phyloP scores from a whole-genome alignment of 106 monocot genomes.

The Apostasia shenzhenica region DNA sequence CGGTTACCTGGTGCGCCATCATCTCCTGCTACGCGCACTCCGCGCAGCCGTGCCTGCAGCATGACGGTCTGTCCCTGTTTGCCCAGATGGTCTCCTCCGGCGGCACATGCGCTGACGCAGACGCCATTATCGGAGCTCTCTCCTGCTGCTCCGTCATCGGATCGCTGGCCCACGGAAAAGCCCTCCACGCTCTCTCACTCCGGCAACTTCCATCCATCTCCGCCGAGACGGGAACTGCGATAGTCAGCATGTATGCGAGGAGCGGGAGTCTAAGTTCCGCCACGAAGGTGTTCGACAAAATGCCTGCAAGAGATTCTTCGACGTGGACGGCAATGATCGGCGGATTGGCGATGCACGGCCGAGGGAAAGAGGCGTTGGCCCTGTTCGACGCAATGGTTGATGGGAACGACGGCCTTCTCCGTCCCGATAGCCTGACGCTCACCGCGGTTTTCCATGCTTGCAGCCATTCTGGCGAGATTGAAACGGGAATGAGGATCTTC shows the following conservation, averaged over 20 bases:
- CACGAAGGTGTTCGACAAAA: conserved; percentile 25
- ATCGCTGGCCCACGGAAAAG: conserved; percentile 10
- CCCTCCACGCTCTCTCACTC: conserved; percentile 7
- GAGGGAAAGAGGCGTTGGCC: conserved; percentile 16
- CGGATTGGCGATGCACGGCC: conserved; percentile 37
- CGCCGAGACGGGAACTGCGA: conserved; percentile 22
- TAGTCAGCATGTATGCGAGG: conserved; percentile 40
- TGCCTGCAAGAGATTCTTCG: conserved; percentile 13
- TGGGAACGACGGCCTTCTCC: background rate
- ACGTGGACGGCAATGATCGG: conserved; percentile 53
- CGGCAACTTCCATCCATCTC: background rate
- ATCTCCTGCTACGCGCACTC: conserved; percentile 23
- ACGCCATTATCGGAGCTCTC: conserved; percentile 25
- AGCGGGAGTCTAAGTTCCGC: conserved; percentile 32
- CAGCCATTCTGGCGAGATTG: conserved; percentile 41
- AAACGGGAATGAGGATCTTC: conserved; percentile 19
- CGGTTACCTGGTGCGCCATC: conserved; percentile 38
- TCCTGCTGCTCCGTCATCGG: conserved; percentile 27
- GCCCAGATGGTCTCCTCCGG: conserved; percentile 11
- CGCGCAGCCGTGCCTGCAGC: background rate
- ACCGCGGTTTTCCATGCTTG: conserved; percentile 42
- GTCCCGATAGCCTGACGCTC: conserved; percentile 34
- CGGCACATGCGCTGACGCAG: conserved; percentile 19
- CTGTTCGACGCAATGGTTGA: conserved; percentile 33
- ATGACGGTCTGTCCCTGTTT: conserved; percentile 18